A percentile compares a stretch with the other conserved stretches of the same genome.
Evolutionary conservation across 1,284 basidiomycete species (phyloP).

Genomic region (Ustilago shanxiensis): DNA sequence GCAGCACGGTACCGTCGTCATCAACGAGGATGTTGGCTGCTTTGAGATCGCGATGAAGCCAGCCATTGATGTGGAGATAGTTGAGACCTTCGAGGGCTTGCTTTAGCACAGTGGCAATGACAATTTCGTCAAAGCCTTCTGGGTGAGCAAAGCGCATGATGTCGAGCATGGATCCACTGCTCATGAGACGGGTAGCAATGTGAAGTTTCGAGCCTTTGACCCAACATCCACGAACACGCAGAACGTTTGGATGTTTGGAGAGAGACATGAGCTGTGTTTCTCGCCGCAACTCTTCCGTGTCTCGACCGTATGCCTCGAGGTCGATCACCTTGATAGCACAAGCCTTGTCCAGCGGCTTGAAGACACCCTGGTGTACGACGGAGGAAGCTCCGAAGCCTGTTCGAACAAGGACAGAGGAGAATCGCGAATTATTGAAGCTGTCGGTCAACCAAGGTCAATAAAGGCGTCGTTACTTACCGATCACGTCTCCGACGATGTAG

Average conservation of each 20-base stretch:
- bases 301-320: conserved; percentile 77
- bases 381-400: conserved; percentile 86
- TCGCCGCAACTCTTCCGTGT: conserved; percentile 74
- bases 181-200: conserved; percentile 90
- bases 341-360: conserved; percentile 73
- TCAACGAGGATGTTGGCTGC: conserved; percentile 82
- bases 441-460: not conserved
- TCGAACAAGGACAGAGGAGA: not conserved
- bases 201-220: conserved; percentile 83
- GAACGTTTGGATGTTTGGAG: conserved; percentile 90
- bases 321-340: conserved; percentile 90
- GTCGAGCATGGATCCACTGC: conserved; percentile 85
- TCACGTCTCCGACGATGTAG: conserved; percentile 61
- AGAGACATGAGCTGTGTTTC: conserved; percentile 93
- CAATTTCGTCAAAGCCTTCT: conserved; percentile 87
- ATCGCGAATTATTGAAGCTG: not conserved
- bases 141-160: conserved; percentile 86
- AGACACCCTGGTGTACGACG: conserved; percentile 83
- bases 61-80: conserved; percentile 88
- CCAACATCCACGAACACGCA: conserved; percentile 90
- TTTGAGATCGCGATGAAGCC: conserved; percentile 86
- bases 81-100: conserved; percentile 86
- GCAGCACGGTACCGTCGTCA: conserved; percentile 80
- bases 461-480: conserved; percentile 45
- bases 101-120: conserved; percentile 83